Conservation (phyloP, 1,139 yeast species). For the Geotrichum bryndzae region DNA sequence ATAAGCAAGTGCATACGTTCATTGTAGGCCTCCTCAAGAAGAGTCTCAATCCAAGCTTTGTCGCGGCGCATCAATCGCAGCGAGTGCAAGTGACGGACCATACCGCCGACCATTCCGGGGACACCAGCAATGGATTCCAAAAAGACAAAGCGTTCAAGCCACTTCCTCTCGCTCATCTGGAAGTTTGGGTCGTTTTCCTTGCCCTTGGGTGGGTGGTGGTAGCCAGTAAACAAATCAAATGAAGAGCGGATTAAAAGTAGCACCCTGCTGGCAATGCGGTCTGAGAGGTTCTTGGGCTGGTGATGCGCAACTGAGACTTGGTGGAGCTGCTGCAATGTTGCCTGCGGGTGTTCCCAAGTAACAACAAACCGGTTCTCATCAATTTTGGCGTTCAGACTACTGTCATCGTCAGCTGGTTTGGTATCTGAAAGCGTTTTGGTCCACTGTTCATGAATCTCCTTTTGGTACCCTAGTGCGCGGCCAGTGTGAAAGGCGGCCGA, state of each 20-base stretch:
- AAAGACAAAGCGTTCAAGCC: constrained; percentile 65
- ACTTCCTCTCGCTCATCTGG: constrained; percentile 56
- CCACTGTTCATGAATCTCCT: constrained; percentile 13
- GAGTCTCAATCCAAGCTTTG: constrained; percentile 71
- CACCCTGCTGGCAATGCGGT: constrained; percentile 47
- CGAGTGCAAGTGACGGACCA: constrained; percentile 59
- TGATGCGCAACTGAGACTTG: constrained; percentile 49
- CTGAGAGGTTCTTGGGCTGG: constrained; percentile 45
- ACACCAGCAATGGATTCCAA: constrained; percentile 73
- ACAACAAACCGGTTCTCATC: constrained; percentile 14
- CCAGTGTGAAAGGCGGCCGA: not conserved
- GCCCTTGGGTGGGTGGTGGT: constrained; percentile 46
- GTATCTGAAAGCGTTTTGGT: constrained; percentile 12
- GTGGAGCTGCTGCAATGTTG: constrained; percentile 3
- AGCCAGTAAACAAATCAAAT: constrained; percentile 64
- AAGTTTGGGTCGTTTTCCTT: constrained; percentile 44
- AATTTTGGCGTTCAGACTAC: not conserved
- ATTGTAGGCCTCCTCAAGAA: constrained; percentile 71
- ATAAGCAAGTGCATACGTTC: constrained; percentile 75
- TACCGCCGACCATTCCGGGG: constrained; percentile 74
- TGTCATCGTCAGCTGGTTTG: constrained; percentile 1
- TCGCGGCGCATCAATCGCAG: constrained; percentile 57
- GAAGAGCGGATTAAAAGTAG: constrained; percentile 43
- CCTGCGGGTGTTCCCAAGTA: constrained; percentile 17
- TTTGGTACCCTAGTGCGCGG: constrained; percentile 3